phyloP scores from a whole-genome alignment of 2,329 filamentous ascomycete species.

The Aspergillus arachidicola region DNA sequence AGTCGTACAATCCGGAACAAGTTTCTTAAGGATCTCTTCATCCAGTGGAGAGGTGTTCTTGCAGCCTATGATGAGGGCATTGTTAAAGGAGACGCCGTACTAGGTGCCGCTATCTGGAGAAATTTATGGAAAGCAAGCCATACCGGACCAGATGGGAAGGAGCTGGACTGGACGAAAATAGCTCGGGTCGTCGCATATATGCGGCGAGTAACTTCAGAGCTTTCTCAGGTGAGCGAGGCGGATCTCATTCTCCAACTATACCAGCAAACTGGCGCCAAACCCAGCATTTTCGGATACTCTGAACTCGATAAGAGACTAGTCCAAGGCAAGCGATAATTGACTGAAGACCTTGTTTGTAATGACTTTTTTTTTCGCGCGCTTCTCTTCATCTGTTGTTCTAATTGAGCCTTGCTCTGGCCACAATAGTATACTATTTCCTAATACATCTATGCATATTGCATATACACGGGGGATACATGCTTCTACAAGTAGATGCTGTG shows the following conservation, averaged over 20 bases:
- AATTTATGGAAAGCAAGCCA: slow-evolving; percentile 81
- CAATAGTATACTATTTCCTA: neutral
- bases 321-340: slow-evolving; percentile 29
- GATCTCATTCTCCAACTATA: slow-evolving; percentile 56
- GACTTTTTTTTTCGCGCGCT: neutral
- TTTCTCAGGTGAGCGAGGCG: slow-evolving; percentile 58
- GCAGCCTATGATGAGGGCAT: slow-evolving; percentile 62
- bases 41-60: slow-evolving; percentile 87
- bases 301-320: slow-evolving; percentile 43
- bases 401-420: neutral
- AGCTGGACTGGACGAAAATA: slow-evolving; percentile 63
- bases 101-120: slow-evolving; percentile 78
- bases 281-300: slow-evolving; percentile 37
- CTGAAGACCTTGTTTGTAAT: neutral
- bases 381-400: slow-evolving; percentile 6
- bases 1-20: slow-evolving; percentile 59
- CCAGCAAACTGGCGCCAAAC: slow-evolving; percentile 39
- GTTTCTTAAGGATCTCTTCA: slow-evolving; percentile 81
- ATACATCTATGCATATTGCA: neutral
- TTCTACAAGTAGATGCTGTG: neutral
- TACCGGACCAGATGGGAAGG: slow-evolving; percentile 38
- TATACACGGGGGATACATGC: neutral
- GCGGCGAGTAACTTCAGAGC: slow-evolving; percentile 56
- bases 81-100: slow-evolving; percentile 49
- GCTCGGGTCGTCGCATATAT: slow-evolving; percentile 67